Evolutionary conservation across 2,329 filamentous ascomycete species (phyloP).

Genomic region (Hypoxylon sp.): DNA sequence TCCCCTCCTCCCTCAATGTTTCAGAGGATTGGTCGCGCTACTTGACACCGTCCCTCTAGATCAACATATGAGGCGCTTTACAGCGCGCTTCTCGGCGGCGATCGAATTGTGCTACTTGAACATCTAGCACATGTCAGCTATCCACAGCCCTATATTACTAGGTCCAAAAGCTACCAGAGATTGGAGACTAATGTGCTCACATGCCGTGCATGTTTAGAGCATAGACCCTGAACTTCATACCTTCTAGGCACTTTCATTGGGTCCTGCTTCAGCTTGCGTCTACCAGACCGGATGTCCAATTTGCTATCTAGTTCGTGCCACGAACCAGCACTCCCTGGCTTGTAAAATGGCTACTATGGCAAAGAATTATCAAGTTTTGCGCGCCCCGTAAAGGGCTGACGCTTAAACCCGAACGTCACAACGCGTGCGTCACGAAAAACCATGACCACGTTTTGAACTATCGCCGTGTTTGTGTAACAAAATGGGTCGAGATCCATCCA

Average conservation of each 20-base stretch:
- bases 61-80: constrained; percentile 27
- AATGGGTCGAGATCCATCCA: constrained; percentile 6
- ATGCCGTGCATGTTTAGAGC: constrained; percentile 44
- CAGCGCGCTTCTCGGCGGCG: constrained; percentile 21
- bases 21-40: constrained; percentile 27
- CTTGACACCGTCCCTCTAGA: constrained; percentile 22
- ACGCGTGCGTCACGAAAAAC: constrained; percentile 20
- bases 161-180: constrained; percentile 29
- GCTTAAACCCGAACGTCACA: constrained; percentile 29
- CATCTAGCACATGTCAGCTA: constrained; percentile 38
- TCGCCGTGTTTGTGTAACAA: constrained; percentile 28
- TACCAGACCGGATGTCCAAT: constrained; percentile 20
- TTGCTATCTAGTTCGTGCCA: constrained; percentile 32
- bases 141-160: constrained; percentile 35
- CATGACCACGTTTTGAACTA: constrained; percentile 21
- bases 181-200: constrained; percentile 37
- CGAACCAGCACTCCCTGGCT: constrained; percentile 30
- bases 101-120: constrained; percentile 24
- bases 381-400: constrained; percentile 25
- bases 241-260: constrained; percentile 36
- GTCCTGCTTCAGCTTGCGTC: constrained; percentile 35
- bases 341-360: constrained; percentile 18
- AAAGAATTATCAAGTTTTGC: constrained; percentile 20
- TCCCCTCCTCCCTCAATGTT: constrained; percentile 1
- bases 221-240: constrained; percentile 31